Base-by-base conservation (phyloP, 2,329 filamentous ascomycete genomes). In the Endoconidiophora polonica region DNA sequence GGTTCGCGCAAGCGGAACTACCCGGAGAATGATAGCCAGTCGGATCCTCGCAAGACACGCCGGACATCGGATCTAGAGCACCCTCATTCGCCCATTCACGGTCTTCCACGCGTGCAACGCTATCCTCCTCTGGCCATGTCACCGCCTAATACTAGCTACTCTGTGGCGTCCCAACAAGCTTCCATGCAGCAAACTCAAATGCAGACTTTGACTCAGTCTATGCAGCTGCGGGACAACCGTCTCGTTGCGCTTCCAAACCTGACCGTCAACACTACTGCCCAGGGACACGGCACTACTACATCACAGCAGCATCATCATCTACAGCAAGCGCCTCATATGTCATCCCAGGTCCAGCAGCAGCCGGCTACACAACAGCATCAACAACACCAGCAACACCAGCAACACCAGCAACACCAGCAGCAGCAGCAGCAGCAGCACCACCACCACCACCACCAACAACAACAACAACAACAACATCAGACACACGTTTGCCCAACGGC, bases 1-100 rank as follows among this genome's bases (percentile, higher is more conserved):
- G 36, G 50, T 12, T 40, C 58, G 29, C 56, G 55, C 50, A 58
- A 55, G 50, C 56, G 56, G 22, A 53, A 54, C 50, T 58, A 53
- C 33, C 37, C 50, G 10, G 44, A 48, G 46, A 49, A 50, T 39
- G 52, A 56, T 49, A 5, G 16, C 16, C 42, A 44, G 24, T 14
- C 46, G 6, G 50, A 43, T 36, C 38, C 50, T 5, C 41, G 50
- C 14, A 52, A 52, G 43, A 24, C 46, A 5, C 46, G 50, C 10
- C 47, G 47, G 7, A 37, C 47, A 12, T 40, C 36, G 14, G 36
- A 41, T 9, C 22, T 26, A 4, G 38, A 41, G 2, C 16, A 41
- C 5, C 36, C 41, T 20, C 26, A 26, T 24, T 44, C 41, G 20
- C 26, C 41, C 16, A 37, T 46, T 7, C 26, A 33, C 7, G 26